Conservation (phyloP, 2,329 filamentous ascomycete species). For the Hymenoscyphus occultus region DNA sequence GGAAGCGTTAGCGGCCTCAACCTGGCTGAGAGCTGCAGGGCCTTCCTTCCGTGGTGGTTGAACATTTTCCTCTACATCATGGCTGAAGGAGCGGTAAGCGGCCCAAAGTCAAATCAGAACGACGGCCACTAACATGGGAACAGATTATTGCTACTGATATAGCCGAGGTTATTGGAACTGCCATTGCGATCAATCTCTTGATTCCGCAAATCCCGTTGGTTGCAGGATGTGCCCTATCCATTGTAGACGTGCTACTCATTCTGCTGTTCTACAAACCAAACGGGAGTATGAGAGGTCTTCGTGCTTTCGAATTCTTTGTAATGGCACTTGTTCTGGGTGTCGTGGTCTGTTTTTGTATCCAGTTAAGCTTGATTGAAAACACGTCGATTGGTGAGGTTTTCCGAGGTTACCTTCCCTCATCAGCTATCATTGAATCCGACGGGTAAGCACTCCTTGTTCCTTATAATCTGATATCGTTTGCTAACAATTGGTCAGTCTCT, state of each 20-base stretch:
- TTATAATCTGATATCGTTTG: neutral
- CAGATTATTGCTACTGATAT: constrained; percentile 57
- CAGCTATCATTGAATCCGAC: constrained; percentile 53
- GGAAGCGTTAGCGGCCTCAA: constrained; percentile 53
- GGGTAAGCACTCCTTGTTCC: constrained; percentile 39
- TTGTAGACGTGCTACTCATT: constrained; percentile 65
- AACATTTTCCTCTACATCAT: constrained; percentile 53
- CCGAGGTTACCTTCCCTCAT: constrained; percentile 61
- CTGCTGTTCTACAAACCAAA: constrained; percentile 63
- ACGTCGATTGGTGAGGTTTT: constrained; percentile 59
- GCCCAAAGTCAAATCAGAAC: neutral
- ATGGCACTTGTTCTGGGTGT: constrained; percentile 63
- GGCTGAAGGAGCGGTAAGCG: constrained; percentile 47
- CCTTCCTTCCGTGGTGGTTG: constrained; percentile 49
- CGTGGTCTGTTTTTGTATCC: constrained; percentile 67
- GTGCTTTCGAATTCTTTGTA: constrained; percentile 64
- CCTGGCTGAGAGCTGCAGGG: constrained; percentile 50
- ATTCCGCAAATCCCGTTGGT: constrained; percentile 62
- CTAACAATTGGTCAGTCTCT: constrained; percentile 41
- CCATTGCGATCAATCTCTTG: constrained; percentile 66
- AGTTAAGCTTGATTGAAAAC: constrained; percentile 59
- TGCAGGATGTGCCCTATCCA: constrained; percentile 65
- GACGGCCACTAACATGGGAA: neutral
- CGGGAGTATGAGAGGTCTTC: constrained; percentile 54
- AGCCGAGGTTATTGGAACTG: constrained; percentile 62